Evolutionary conservation across 140 eudicot species (phyloP).

Genomic region (Bidens hawaiensis): DNA sequence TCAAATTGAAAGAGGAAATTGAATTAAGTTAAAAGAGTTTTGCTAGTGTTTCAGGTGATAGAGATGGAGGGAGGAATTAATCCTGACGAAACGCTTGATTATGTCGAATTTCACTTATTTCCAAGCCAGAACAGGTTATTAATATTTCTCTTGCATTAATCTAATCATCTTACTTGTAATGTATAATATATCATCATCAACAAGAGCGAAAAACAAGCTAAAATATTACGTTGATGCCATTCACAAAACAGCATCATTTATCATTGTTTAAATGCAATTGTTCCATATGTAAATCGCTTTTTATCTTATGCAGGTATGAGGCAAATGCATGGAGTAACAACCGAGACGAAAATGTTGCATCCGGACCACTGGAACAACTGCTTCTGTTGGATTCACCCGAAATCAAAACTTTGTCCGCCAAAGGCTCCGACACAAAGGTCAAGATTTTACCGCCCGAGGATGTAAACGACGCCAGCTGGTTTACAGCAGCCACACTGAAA

Average conservation of each 20-base stretch:
- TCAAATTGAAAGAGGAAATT: not conserved
- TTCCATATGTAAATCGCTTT: no score
- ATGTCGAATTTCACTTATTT: conserved; percentile 49
- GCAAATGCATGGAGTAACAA: conserved; percentile 41
- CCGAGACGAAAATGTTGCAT: conserved; percentile 45
- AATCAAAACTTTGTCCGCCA: conserved; percentile 37
- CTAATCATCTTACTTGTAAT: not conserved
- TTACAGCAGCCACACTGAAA: conserved; percentile 58
- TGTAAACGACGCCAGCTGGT: conserved; percentile 44
- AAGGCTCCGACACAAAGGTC: conserved; percentile 49
- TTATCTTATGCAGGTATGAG: no score
- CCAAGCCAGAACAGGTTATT: conserved; percentile 68
- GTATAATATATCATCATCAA: not conserved
- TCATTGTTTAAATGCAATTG: no score
- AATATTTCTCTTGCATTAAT: not conserved
- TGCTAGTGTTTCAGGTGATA: conserved; percentile 31
- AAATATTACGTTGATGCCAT: not conserved
- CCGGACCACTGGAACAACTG: conserved; percentile 65
- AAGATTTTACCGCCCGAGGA: conserved; percentile 45
- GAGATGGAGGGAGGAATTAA: conserved; percentile 54
- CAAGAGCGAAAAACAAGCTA: conserved; percentile 1
- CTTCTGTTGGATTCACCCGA: conserved; percentile 51
- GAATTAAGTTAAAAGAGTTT: conserved; percentile 11
- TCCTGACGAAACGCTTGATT: conserved; percentile 47
- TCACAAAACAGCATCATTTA: no score